Evolutionary conservation across 164 flowering plant species (phyloP).

Genomic region (Paratinospora sagittata): DNA sequence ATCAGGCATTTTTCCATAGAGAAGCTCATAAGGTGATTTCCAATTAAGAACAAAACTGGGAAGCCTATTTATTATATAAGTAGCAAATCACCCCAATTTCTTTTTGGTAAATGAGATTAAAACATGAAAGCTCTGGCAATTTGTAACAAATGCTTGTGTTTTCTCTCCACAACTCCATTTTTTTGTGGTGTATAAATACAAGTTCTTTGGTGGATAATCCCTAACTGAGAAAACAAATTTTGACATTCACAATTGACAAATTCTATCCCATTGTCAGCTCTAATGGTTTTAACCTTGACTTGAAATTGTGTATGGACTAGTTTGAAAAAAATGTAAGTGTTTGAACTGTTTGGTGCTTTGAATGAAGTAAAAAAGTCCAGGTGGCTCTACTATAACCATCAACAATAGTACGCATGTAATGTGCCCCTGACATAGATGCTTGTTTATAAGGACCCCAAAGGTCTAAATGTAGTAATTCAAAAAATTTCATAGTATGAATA

Average conservation of each 20-base stretch:
- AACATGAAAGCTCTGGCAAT: too few relatives aligned
- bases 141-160: neutral
- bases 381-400: neutral
- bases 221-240: neutral
- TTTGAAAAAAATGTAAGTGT: neutral
- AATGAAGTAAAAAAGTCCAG: neutral
- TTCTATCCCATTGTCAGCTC: neutral
- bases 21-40: neutral
- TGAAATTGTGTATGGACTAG: neutral
- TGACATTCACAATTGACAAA: neutral
- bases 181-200: conserved; percentile 4
- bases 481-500: neutral
- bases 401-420: neutral
- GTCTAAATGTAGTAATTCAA: conserved; percentile 1
- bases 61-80: neutral
- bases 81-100: neutral
- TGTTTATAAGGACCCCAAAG: conserved; percentile 2
- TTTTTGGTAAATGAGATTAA: neutral
- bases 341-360: too few relatives aligned
- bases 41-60: neutral
- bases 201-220: neutral
- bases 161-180: neutral
- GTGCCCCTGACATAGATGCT: neutral
- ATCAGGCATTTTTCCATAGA: neutral
- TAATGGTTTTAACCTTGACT: neutral